Conservation (phyloP, 495 filamentous ascomycete species). For the Podospora australis region DNA sequence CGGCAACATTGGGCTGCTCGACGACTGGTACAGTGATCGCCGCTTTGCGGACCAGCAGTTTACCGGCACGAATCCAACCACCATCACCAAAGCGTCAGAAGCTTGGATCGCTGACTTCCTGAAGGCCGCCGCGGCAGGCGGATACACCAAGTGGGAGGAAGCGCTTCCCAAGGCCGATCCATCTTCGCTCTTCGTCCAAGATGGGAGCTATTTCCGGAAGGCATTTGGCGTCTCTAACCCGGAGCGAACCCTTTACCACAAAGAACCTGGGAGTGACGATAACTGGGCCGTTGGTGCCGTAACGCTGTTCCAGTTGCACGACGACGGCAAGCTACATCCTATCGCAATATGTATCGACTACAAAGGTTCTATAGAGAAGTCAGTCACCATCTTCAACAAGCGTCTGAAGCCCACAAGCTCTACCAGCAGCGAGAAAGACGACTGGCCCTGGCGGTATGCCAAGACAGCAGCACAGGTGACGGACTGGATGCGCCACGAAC, state of each 20-base stretch:
- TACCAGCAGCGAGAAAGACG: slow-evolving; percentile 29
- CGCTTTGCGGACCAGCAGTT: slow-evolving; percentile 45
- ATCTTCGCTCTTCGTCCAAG: slow-evolving; percentile 37
- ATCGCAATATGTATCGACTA: slow-evolving; percentile 34
- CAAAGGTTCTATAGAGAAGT: slow-evolving; percentile 34
- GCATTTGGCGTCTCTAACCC: slow-evolving; percentile 23
- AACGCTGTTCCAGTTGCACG: slow-evolving; percentile 38
- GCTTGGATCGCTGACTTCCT: slow-evolving; percentile 30
- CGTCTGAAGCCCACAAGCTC: slow-evolving; percentile 25
- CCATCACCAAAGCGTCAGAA: slow-evolving; percentile 31
- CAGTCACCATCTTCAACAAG: slow-evolving; percentile 43
- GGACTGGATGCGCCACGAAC: slow-evolving; percentile 45
- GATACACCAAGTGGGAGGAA: slow-evolving; percentile 22
- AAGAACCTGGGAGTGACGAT: slow-evolving; percentile 15
- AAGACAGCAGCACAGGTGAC: slow-evolving; percentile 44
- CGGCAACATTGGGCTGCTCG: slow-evolving; percentile 37
- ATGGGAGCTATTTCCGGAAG: slow-evolving; percentile 42
- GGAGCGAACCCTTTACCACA: slow-evolving; percentile 12
- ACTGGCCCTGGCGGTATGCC: slow-evolving; percentile 49
- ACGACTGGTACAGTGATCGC: slow-evolving; percentile 46
- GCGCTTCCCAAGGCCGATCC: slow-evolving; percentile 21
- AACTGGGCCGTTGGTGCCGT: slow-evolving; percentile 36
- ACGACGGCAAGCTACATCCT: slow-evolving; percentile 41
- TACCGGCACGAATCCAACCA: slow-evolving; percentile 45
- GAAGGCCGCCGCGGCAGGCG: slow-evolving; percentile 24